These are phyloP conservation scores for Mucor ambiguus DNA, from an alignment of 371 early-diverging fungal species.

Conservation along the genomic window DNA sequence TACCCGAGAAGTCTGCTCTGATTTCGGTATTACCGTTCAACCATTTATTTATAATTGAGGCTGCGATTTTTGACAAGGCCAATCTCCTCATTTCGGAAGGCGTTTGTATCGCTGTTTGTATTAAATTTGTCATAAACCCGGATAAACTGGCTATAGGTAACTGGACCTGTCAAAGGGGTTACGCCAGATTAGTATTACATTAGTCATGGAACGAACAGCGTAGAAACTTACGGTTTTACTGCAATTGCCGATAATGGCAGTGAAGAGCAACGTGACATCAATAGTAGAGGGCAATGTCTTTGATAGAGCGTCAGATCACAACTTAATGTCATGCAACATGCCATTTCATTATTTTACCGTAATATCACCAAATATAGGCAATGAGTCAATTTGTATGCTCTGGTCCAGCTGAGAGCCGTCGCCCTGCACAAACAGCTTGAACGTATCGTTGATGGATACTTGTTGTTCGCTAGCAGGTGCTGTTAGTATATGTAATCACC, in stretches of 20 bases:
- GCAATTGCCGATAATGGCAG: conserved; percentile 42
- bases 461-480: conserved; percentile 16
- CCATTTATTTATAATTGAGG: conserved; percentile 56
- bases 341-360: not conserved
- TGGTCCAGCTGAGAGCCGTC: conserved; percentile 9
- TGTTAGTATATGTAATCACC: not conserved
- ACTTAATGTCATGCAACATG: not conserved
- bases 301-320: not conserved
- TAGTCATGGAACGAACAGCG: not conserved
- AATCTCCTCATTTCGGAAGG: conserved; percentile 27
- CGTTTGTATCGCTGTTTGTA: conserved; percentile 39
- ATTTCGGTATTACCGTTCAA: conserved; percentile 36
- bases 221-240: conserved; percentile 29
- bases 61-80: conserved; percentile 47
- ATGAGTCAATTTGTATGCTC: not conserved
- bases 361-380: conserved; percentile 1
- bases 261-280: conserved; percentile 37
- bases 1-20: not conserved
- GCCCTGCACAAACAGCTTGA: conserved; percentile 16
- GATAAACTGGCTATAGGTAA: conserved; percentile 44
- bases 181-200: not conserved
- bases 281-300: not conserved
- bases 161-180: conserved; percentile 29
- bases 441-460: conserved; percentile 6
- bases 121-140: conserved; percentile 41